Conservation (phyloP, 148 eudicot species). For the Dysphania ambrosioides region DNA sequence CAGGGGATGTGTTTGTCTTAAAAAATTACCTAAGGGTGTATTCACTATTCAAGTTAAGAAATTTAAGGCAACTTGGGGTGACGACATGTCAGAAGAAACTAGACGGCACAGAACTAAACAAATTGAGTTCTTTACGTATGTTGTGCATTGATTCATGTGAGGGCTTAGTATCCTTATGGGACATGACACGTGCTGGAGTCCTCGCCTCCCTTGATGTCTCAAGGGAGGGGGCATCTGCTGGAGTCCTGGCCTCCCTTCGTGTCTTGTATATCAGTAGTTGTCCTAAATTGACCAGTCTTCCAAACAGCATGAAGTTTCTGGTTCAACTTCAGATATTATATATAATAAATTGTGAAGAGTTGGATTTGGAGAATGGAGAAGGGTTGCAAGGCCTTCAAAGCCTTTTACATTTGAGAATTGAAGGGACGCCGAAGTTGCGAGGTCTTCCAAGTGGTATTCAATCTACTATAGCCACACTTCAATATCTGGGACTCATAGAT, state of each 20-base stretch:
- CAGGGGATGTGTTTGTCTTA: slow-evolving; percentile 29
- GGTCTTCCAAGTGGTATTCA: slow-evolving; percentile 25
- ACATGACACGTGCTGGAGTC: slow-evolving; percentile 21
- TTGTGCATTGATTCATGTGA: slow-evolving; percentile 27
- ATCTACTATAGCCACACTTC: slow-evolving; percentile 24
- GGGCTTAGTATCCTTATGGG: slow-evolving; percentile 25
- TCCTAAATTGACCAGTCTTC: slow-evolving; percentile 35
- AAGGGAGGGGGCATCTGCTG: slow-evolving; percentile 26
- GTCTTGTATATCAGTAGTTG: slow-evolving; percentile 33
- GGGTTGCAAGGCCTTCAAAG: slow-evolving; percentile 37
- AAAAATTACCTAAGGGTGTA: slow-evolving; percentile 34
- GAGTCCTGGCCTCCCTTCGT: slow-evolving; percentile 29
- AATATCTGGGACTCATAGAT: slow-evolving; percentile 21
- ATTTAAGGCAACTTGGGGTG: slow-evolving; percentile 30
- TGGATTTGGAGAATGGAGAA: slow-evolving; percentile 31
- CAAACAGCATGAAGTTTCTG: slow-evolving; percentile 27
- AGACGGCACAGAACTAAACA: slow-evolving; percentile 10
- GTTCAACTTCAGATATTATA: slow-evolving; percentile 30
- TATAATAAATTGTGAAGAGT: slow-evolving; percentile 37
- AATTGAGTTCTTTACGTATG: slow-evolving; percentile 25
- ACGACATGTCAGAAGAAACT: slow-evolving; percentile 29
- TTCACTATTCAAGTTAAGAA: slow-evolving; percentile 31
- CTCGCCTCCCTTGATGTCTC: slow-evolving; percentile 31
- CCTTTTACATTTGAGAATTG: slow-evolving; percentile 26
- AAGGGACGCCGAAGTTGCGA: slow-evolving; percentile 31